phyloP scores from a whole-genome alignment of 1,284 basidiomycete species.

The Melanopsichium pennsylvanicum region DNA sequence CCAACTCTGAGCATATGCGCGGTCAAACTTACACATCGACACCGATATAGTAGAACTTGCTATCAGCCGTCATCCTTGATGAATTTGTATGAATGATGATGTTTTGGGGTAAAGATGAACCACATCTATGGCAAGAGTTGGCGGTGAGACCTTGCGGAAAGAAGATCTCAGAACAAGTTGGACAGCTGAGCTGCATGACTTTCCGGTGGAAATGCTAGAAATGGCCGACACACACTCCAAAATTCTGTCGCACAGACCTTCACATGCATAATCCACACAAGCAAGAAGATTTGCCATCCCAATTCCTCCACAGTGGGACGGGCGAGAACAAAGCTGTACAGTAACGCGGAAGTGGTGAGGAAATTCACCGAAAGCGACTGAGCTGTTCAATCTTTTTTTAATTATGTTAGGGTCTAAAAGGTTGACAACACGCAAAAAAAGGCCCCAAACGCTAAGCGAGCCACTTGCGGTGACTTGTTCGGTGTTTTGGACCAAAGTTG shows the following conservation, averaged over 20 bases:
- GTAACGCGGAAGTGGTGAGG: background rate
- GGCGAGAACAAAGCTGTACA: too few relatives aligned
- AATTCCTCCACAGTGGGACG: background rate
- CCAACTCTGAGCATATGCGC: too few relatives aligned
- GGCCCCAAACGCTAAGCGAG: too few relatives aligned
- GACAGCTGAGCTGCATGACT: constrained; percentile 1
- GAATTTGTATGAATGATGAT: background rate
- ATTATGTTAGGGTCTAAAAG: too few relatives aligned
- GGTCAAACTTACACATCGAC: constrained; percentile 73
- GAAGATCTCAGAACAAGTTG: background rate
- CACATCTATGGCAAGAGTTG: background rate
- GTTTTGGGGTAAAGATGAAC: background rate
- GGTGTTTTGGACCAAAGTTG: too few relatives aligned
- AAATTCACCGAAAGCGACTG: constrained; percentile 39
- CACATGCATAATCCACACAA: too few relatives aligned
- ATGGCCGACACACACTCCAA: constrained; percentile 1
- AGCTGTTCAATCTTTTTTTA: too few relatives aligned
- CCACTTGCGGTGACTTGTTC: too few relatives aligned
- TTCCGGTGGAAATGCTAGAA: constrained; percentile 15
- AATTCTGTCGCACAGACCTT: constrained; percentile 20
- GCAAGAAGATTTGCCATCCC: constrained; percentile 3
- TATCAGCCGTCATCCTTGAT: constrained; percentile 12
- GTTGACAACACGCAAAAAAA: too few relatives aligned
- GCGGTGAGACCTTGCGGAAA: background rate
- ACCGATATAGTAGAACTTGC: constrained; percentile 69